Base-by-base conservation (phyloP, 1,139 yeast species). In the Blastobotrys indianensis region DNA sequence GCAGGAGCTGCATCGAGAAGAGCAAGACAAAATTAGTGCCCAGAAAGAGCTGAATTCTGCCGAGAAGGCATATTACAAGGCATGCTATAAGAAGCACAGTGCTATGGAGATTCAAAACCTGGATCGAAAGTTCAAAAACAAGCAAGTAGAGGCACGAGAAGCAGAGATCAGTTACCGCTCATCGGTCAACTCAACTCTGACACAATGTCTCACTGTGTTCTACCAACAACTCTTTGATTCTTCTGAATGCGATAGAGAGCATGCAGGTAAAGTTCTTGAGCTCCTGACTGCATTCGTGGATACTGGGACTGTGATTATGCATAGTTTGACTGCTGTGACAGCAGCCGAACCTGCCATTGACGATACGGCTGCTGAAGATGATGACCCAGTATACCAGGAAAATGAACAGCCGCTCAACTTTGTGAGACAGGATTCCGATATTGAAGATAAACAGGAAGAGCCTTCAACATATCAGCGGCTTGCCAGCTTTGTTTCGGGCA, bases 11-110 rank as follows among this genome's bases (percentile, higher is more conserved):
- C 47, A 47, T 30, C 34, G 39, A 28, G 54, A 54, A 32, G 59
- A 56, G 38, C 49, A 48, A 3, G 20, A 44, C 13, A 50, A 44
- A 35, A 48, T 49, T 23, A 48, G 45, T 13, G 40, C 46, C 1
- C 47, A 37, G 11, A 48, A 49, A 36, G 52, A 51, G 1, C 40
- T 54, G 17, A 37, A 38, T 3, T 44, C 42, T 15, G 52, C 56
- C 8, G 58, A 55, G 36, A 46, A 47, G 31, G 47, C 51, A 3
- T 53, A 50, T 29, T 54, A 54, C 36, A 50, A 49, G 23, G 53
- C 57, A 2, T 42, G 53, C 25, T 56, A 56, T 41, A 56, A 56
- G 37, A 50, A 51, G 34, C 37, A 49, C 15, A 38, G 53, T 6
- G 37, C 42, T 11, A 32, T 38, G 4, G 56, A 52, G 13, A 42